Evolutionary conservation across 169 alveolate genomes (phyloP).

Genomic region (Perkinsus olseni): DNA sequence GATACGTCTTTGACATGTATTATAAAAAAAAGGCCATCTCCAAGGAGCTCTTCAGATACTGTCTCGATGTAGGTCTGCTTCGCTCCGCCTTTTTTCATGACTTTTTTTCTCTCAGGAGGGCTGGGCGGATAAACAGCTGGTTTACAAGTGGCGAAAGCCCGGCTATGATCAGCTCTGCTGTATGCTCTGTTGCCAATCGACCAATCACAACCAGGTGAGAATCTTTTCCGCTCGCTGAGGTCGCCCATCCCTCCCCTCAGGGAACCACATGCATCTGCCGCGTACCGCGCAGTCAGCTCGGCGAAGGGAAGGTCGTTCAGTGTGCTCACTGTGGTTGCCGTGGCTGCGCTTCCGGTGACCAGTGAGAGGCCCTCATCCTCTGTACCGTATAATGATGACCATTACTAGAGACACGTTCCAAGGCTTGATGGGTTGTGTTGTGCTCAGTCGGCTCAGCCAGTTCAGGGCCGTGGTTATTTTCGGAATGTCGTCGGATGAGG

Average conservation of each 20-base stretch:
- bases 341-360: slow-evolving; percentile 82
- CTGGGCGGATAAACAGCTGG: slow-evolving; percentile 90
- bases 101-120: slow-evolving; percentile 88
- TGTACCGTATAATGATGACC: too few species aligned
- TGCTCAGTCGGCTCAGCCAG: too few species aligned
- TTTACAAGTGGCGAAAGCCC: slow-evolving; percentile 97
- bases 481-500: too few species aligned
- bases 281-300: slow-evolving; percentile 91
- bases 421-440: too few species aligned
- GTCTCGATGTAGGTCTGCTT: slow-evolving; percentile 2
- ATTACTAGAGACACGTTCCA: too few species aligned
- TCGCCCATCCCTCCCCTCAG: background rate
- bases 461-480: too few species aligned
- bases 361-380: too few species aligned
- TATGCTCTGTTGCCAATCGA: slow-evolving; percentile 34
- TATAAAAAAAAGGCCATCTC: slow-evolving; percentile 85
- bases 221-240: background rate
- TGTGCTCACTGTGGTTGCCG: slow-evolving; percentile 97
- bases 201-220: background rate
- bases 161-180: slow-evolving; percentile 98
- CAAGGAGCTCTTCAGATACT: slow-evolving; percentile 38
- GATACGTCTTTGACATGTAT: slow-evolving; percentile 75
- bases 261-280: slow-evolving; percentile 96
- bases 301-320: slow-evolving; percentile 73
- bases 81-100: background rate